Evolutionary conservation across 2,329 filamentous ascomycete genomes (phyloP).

Genomic region (Penicillium crustosum): DNA sequence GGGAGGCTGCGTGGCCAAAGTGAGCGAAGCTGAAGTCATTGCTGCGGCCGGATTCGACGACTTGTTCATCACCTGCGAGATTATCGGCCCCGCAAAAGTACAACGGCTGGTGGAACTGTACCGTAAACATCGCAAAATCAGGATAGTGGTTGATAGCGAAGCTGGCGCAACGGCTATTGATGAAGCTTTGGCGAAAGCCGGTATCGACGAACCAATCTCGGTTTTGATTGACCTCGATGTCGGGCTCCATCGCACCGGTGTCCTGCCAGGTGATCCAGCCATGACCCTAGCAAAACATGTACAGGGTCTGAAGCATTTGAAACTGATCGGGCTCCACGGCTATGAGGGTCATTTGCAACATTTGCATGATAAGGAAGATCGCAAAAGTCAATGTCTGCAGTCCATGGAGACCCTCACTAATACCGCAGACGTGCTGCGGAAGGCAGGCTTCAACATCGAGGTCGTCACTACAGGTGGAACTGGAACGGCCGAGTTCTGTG

Average conservation of each 20-base stretch:
- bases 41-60: slow-evolving; percentile 49
- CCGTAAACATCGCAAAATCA: slow-evolving; percentile 38
- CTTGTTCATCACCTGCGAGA: slow-evolving; percentile 54
- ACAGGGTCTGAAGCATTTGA: slow-evolving; percentile 38
- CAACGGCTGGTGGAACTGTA: slow-evolving; percentile 48
- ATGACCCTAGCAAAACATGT: slow-evolving; percentile 44
- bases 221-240: slow-evolving; percentile 54
- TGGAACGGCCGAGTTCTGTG: slow-evolving; percentile 56
- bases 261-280: slow-evolving; percentile 45
- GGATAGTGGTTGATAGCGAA: slow-evolving; percentile 52
- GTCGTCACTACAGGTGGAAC: slow-evolving; percentile 56
- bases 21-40: slow-evolving; percentile 50
- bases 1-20: slow-evolving; percentile 55
- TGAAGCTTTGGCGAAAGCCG: slow-evolving; percentile 39
- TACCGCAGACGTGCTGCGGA: slow-evolving; percentile 46
- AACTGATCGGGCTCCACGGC: slow-evolving; percentile 52
- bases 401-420: slow-evolving; percentile 48
- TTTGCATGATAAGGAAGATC: slow-evolving; percentile 46
- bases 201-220: slow-evolving; percentile 40
- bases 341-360: slow-evolving; percentile 58
- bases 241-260: slow-evolving; percentile 52
- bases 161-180: slow-evolving; percentile 49
- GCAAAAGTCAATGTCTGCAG: slow-evolving; percentile 46
- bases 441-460: slow-evolving; percentile 46
- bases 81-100: slow-evolving; percentile 51